Base-by-base conservation (phyloP, 139 green algal species). In the Ulvella scutata region DNA sequence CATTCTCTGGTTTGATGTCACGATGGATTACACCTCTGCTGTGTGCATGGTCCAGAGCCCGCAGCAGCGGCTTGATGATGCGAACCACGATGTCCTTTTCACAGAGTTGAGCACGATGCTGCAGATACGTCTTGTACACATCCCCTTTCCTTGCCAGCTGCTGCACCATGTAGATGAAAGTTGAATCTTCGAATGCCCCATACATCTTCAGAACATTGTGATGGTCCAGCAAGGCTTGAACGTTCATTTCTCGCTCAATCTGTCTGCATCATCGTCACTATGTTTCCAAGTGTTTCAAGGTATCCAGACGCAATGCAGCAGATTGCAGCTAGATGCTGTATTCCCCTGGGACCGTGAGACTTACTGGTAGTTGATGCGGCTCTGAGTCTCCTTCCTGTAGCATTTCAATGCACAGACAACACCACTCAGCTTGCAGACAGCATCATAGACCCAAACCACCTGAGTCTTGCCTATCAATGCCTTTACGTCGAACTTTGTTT, bases 391-490 rank as follows among this genome's bases (percentile, higher is more conserved):
- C 33, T 67, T 67, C n/a, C 51, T n/a, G 33, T 67, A 67, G 33
- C 51, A 67, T 23, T 67, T 67, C 6, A 67, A 29, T 0, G 51
- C 51, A 23, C 51, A 67, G 31, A 7, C n/a, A 9, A 67, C 33
- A 6, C 51, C n/a, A 29, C 51, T 67, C n/a, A 36, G 51, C 51
- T 67, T 67, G 51, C 51, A 67, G 13, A 67, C 51, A 67, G 51
- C 51, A 67, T 67, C 51, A 26, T 67, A 67, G n/a, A 67, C 51
- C 51, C 51, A 67, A 26, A 67, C 51, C n/a, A 67, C 51, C 51
- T 67, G 51, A 36, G 51, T 67, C 51, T 67, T 67, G n/a, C 51
- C 51, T n/a, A 67, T 67, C n/a, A 67, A 26, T 67, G 51, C 51
- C 33, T 26, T n/a, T 26, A 67, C 51, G 33, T 67, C 51, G 33